Evolutionary conservation across 768 basidiomycete species (phyloP), one percentile per base, ranked within the genome.

Genomic region (Tulasnella sp.): DNA sequence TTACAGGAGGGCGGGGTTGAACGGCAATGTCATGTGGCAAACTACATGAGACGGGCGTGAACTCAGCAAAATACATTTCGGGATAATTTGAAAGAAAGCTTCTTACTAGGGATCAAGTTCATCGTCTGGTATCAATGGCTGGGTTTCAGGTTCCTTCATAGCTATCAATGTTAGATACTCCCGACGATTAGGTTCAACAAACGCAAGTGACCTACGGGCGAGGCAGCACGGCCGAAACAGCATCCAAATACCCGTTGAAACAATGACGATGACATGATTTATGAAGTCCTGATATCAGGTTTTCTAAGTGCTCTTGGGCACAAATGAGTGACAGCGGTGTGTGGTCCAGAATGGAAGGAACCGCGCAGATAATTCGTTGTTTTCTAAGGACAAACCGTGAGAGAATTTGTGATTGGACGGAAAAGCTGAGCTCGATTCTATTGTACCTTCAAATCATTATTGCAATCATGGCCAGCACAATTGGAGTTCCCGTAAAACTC

Each of bases 401-500:
- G 12, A 35, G 12, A 35, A 16, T 35, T 12, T 12, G 6, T 40
- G 27, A 40, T 40, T 40, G 39, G 34, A 12, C 34, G 16, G 19
- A 10, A 6, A 40, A 16, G 39, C 5, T 40, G 6, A 10, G 19
- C n/a, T 40, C 6, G 12, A 35, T 40, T 20, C 39, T 25, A 40
- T 25, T 20, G 5, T 40, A 16, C 6, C n/a, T 40, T 40, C 39
- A 6, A 40, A 25, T n/a, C 39, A 40, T 16, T 20, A 40, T 25
- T n/a, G 39, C 39, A 40, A 56, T 15, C 27, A 62, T 60, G 60
- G 56, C 61, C 32, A 61, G 60, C 57, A 58, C 87, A 56, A 76
- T 95, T 55, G 92, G 92, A 64, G 86, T 96, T 53, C 93, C 93
- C 55, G 85, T 95, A 57, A 98, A 98, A 67, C 78, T 99, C 44